Conservation (phyloP, 768 basidiomycete genomes). For the Panus rudis region DNA sequence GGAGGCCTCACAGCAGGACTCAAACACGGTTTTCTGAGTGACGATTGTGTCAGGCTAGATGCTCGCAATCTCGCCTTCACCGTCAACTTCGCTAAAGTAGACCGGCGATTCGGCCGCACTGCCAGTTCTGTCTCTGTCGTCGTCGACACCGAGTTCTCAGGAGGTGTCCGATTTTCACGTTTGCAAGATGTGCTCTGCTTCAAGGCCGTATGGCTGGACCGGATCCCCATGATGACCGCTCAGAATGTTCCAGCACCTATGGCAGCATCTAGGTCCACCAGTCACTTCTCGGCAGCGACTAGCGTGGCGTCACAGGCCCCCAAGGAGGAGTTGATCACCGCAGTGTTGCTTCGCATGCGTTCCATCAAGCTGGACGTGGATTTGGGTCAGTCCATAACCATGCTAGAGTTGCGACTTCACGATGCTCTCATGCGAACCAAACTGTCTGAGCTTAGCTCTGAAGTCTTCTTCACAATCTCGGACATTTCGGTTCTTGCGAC, state of each 20-base stretch:
- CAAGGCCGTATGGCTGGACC: conserved; percentile 92
- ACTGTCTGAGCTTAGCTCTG: conserved; percentile 52
- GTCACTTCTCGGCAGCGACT: conserved; percentile 7
- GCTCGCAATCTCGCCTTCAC: conserved; percentile 81
- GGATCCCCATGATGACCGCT: conserved; percentile 66
- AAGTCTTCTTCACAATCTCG: conserved; percentile 60
- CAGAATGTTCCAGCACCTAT: conserved; percentile 24
- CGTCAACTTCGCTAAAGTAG: conserved; percentile 54
- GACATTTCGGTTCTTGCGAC: conserved; percentile 48
- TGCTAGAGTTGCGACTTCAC: conserved; percentile 55
- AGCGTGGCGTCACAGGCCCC: conserved; percentile 10
- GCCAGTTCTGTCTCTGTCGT: conserved; percentile 62
- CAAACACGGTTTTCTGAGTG: conserved; percentile 79
- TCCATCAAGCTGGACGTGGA: conserved; percentile 71
- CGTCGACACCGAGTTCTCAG: conserved; percentile 80
- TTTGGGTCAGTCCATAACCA: conserved; percentile 80
- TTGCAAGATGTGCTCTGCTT: conserved; percentile 90
- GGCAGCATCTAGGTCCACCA: conserved; percentile 11
- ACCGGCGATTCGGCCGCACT: conserved; percentile 26
- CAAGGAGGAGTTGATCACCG: conserved; percentile 48
- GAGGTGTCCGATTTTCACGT: conserved; percentile 74
- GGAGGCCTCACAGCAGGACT: conserved; percentile 77
- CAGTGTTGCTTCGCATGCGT: conserved; percentile 64
- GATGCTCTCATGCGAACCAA: conserved; percentile 60
- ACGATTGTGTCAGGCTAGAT: conserved; percentile 74